Base-by-base conservation (phyloP, 2,329 filamentous ascomycete species). In the Aspergillus hortae region DNA sequence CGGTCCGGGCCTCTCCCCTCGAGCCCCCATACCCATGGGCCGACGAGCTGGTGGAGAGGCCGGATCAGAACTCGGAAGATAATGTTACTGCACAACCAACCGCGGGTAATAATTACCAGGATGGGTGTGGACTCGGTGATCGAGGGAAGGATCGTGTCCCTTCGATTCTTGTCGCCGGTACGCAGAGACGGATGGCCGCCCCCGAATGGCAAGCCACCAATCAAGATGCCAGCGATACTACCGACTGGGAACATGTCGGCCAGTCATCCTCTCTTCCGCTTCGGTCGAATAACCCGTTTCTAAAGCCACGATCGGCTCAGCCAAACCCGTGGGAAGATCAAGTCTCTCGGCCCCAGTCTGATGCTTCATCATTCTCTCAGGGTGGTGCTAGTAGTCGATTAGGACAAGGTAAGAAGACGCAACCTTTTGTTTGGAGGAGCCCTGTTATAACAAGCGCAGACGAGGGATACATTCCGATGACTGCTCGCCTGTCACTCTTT, bases 401-500 rank as follows among this genome's bases (percentile, higher is more conserved):
- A 25, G 68, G 68, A 36, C 68, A 70, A 58, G 67, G 69, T 70
- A 64, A 45, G 60, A 19, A 23, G 38, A 17, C 1, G 10, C 15
- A 14, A 12, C 4, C 23, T 7, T 41, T 19, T 47, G 21, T n/a
- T 14, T 14, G 12, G 4, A 21, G 11, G 30, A 41, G 35, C 14
- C 2, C 19, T 6, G 23, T 27, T 14, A 23, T 41, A 10, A 45
- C n/a, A 19, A 27, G 14, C 25, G 21, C 32, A 70, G 67, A 61
- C 15, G 67, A 68, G 33, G 69, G 69, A n/a, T 69, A 68, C 48
- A 72, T 72, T 40, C 68, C 69, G 1, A 72, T 72, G 69, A 70
- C 69, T 35, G 69, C 69, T 4, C 65, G 68, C 4, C 52, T 72
- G 46, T 72, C 69, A 17, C 59, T 72, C 27, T 55, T 71, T n/a